Conservation (phyloP, 2,329 filamentous ascomycete species). For the Samsoniella hepiali region DNA sequence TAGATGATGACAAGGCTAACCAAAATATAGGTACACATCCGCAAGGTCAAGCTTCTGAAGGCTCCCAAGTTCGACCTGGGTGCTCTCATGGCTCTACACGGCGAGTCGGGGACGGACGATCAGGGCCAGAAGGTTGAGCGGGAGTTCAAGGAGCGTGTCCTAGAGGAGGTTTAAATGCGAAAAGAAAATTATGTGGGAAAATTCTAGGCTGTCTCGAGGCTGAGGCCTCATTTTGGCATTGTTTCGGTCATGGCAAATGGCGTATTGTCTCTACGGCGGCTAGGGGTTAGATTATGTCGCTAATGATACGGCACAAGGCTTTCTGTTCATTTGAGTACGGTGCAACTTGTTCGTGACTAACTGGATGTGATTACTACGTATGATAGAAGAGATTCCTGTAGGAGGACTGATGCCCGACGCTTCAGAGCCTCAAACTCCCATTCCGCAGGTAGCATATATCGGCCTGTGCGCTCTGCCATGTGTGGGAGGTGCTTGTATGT, state of each 20-base stretch:
- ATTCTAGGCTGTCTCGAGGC: conserved; percentile 12
- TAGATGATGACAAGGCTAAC: neutral
- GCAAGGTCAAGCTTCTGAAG: conserved; percentile 99
- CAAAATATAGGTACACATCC: conserved; percentile 83
- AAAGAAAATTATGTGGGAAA: conserved; percentile 19
- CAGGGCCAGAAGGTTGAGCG: conserved; percentile 97
- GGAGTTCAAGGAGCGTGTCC: conserved; percentile 98
- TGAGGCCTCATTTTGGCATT: conserved; percentile 31
- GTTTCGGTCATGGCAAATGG: conserved; percentile 43
- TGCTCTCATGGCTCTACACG: conserved; percentile 92
- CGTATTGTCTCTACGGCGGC: conserved; percentile 43
- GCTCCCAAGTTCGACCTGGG: conserved; percentile 98
- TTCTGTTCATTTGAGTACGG: conserved; percentile 9
- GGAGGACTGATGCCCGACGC: neutral
- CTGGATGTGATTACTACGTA: neutral
- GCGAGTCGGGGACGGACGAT: conserved; percentile 94
- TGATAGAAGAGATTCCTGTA: neutral
- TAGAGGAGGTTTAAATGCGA: conserved; percentile 80
- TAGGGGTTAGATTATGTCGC: conserved; percentile 40
- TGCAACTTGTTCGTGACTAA: neutral
- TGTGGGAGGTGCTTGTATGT: too few species aligned
- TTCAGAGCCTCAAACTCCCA: too few species aligned
- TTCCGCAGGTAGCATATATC: neutral
- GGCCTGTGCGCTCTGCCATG: neutral
- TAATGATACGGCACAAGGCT: conserved; percentile 36